Evolutionary conservation across 108 stramenopile species (phyloP), one percentile per base, ranked within the genome.

Genomic region (Hondaea fermentalgiana): DNA sequence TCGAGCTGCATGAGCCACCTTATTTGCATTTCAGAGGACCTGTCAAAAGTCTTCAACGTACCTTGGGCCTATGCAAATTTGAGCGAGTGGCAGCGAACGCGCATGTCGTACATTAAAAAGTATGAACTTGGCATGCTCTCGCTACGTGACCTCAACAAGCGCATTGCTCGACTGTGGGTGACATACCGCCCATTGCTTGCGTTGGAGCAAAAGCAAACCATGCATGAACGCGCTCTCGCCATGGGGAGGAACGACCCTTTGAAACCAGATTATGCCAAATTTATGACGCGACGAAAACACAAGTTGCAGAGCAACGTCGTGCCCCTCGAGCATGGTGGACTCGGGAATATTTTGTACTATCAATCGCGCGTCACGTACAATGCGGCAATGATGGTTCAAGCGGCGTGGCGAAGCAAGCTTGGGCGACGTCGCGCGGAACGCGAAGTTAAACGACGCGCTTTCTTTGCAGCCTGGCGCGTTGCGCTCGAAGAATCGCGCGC

Each of bases 221-320:
- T 92, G 4, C 92, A 92, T 76, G 91, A 92, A 23, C 83, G 72
- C 23, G 92, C 92, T 4, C 60, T 91, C 10, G 71, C 76, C 3
- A 72, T 72, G 58, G 92, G 92, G 4, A 28, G 19, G 3, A 76
- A 91, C 55, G 94, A 94, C 60, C 93, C 93, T 19, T 44, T 90
- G 44, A 93, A 92, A 59, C 49, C 92, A 16, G 93, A 94, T 88
- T 94, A 94, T 92, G 59, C 92, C 4, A 76, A 88, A 16, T 94
- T 93, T 59, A 58, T 93, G 25, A 28, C 60, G 10, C 88, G 91
- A n/a, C 57, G 47, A 0, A 71, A 89, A 57, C 88, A 87, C 14
- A n/a, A 43, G 5, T 14, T n/a, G 43, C 53, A 57, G 29, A 89
- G 87, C 44, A 72, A 89, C 55, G 92, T 93, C 5, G 60, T 87